Percentiles rank a stretch among this genome's conserved stretches.
phyloP scores from a whole-genome alignment of 495 filamentous ascomycete species.

The Coniosporium apollinis region DNA sequence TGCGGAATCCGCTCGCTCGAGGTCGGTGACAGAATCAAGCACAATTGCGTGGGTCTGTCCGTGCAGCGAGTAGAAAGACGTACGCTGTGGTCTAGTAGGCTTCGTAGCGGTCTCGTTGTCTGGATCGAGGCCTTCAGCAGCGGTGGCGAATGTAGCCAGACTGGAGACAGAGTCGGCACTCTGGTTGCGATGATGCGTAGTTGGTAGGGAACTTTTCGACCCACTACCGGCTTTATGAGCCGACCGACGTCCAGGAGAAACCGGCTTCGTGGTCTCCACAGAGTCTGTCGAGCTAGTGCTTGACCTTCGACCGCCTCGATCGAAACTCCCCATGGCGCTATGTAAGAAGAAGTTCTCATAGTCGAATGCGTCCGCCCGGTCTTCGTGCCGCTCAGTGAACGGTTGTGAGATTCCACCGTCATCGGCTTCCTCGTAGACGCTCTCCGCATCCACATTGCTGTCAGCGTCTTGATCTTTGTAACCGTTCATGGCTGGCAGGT shows the following conservation, averaged over 20 bases:
- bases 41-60: not conserved
- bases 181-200: slow-evolving; percentile 33
- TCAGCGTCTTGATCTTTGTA: slow-evolving; percentile 7
- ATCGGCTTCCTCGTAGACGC: slow-evolving; percentile 43
- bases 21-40: too few species aligned
- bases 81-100: slow-evolving; percentile 11
- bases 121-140: slow-evolving; percentile 42
- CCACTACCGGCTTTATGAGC: too few species aligned
- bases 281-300: slow-evolving; percentile 39
- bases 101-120: slow-evolving; percentile 28
- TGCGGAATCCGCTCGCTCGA: not conserved
- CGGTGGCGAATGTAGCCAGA: slow-evolving; percentile 68
- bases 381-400: slow-evolving; percentile 53
- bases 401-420: slow-evolving; percentile 26
- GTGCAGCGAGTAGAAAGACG: slow-evolving; percentile 6
- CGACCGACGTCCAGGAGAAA: too few species aligned
- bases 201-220: too few species aligned
- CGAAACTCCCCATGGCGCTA: slow-evolving; percentile 63
- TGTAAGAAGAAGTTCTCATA: slow-evolving; percentile 93
- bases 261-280: slow-evolving; percentile 60
- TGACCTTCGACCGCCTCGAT: slow-evolving; percentile 28
- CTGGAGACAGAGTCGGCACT: slow-evolving; percentile 61
- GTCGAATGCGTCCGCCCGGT: slow-evolving; percentile 92
- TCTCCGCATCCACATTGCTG: slow-evolving; percentile 28
- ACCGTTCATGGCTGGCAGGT: too few species aligned